Conservation (phyloP, 2,329 filamentous ascomycete species). For the Talaromyces sp. region DNA sequence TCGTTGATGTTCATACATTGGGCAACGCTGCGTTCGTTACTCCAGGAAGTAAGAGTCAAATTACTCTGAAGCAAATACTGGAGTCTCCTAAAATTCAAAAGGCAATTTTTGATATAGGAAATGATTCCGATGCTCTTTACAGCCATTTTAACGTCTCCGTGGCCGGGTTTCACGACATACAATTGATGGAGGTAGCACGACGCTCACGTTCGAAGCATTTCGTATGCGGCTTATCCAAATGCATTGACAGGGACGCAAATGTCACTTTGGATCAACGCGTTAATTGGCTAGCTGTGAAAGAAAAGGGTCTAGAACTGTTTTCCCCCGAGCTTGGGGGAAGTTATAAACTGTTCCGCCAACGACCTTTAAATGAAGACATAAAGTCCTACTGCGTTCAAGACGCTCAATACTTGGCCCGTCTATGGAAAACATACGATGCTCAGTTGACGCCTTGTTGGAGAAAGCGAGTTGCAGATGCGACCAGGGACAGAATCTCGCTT, state of each 20-base stretch:
- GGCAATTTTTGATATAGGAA: conserved; percentile 54
- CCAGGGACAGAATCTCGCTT: background rate
- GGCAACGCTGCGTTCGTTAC: conserved; percentile 35
- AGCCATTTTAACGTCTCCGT: conserved; percentile 35
- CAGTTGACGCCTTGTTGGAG: background rate
- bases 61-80: conserved; percentile 29
- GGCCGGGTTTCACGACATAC: conserved; percentile 42
- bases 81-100: conserved; percentile 42
- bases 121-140: conserved; percentile 53
- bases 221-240: background rate
- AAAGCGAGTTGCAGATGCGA: background rate
- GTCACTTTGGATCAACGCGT: background rate
- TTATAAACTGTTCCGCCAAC: background rate
- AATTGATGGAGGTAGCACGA: background rate
- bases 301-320: background rate
- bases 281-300: background rate
- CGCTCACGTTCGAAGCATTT: background rate
- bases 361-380: conserved; percentile 24
- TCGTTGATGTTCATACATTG: conserved; percentile 43
- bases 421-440: conserved; percentile 17
- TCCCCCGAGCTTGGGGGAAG: background rate
- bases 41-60: background rate
- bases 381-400: conserved; percentile 44
- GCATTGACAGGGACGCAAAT: background rate
- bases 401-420: conserved; percentile 35